Percentiles rank a stretch among this genome's conserved stretches.
Evolutionary conservation across 192 early-diverging fungal genomes (phyloP).

Genomic region (Haplosporangium gracile): DNA sequence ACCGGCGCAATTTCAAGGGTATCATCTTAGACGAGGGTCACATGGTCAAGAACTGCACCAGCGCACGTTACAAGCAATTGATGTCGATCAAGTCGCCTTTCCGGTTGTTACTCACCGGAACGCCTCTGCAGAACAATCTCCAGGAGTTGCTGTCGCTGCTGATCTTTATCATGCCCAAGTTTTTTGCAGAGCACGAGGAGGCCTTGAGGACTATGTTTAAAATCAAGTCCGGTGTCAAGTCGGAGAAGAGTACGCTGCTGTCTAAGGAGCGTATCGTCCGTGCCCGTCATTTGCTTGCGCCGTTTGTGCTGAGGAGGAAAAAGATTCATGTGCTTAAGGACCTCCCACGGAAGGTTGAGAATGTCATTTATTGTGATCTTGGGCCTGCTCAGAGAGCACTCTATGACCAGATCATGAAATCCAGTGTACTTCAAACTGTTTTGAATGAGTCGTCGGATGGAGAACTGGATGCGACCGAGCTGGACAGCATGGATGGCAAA

Average conservation of each 20-base stretch:
- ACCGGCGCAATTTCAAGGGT: constrained; percentile 69
- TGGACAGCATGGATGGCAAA: constrained; percentile 35
- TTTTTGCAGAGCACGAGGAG: constrained; percentile 75
- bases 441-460: neutral
- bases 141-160: constrained; percentile 88
- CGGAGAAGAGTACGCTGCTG: constrained; percentile 56
- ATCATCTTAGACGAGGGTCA: constrained; percentile 93
- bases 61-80: constrained; percentile 82
- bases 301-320: constrained; percentile 88
- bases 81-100: constrained; percentile 71
- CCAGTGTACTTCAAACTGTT: constrained; percentile 27
- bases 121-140: constrained; percentile 89
- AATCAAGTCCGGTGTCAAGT: constrained; percentile 59
- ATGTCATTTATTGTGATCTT: constrained; percentile 65
- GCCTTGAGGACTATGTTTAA: constrained; percentile 71
- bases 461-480: constrained; percentile 13
- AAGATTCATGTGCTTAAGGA: constrained; percentile 80
- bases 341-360: constrained; percentile 72
- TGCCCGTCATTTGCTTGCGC: constrained; percentile 86
- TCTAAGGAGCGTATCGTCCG: constrained; percentile 77
- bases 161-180: constrained; percentile 87
- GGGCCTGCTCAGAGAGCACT: constrained; percentile 62
- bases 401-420: constrained; percentile 65
- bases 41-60: constrained; percentile 91
- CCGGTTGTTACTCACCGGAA: constrained; percentile 85